A percentile compares a stretch with the other conserved stretches of the same genome.
Evolutionary conservation across 2,329 filamentous ascomycete species (phyloP).

Genomic region (Diaporthe vexans): DNA sequence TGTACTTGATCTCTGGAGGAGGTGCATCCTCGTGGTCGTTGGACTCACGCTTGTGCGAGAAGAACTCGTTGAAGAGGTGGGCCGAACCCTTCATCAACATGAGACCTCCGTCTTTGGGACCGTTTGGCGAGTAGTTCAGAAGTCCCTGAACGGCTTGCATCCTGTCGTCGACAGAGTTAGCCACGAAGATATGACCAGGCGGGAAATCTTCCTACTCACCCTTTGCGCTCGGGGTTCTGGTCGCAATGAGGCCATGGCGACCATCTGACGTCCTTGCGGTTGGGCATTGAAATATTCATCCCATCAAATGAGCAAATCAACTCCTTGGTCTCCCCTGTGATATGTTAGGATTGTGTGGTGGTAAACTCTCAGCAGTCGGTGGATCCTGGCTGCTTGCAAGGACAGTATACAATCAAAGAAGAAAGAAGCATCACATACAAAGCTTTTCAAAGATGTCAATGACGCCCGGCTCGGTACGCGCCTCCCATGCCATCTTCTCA

Average conservation of each 20-base stretch:
- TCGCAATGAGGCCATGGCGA: constrained; percentile 61
- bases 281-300: constrained; percentile 52
- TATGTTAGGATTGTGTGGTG: not conserved
- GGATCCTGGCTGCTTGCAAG: not conserved
- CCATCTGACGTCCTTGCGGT: constrained; percentile 54
- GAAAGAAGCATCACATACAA: constrained; percentile 42
- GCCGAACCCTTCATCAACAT: constrained; percentile 55
- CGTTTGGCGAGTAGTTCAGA: constrained; percentile 60
- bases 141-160: constrained; percentile 64
- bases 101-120: constrained; percentile 61
- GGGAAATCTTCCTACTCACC: constrained; percentile 44
- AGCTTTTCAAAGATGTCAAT: constrained; percentile 61
- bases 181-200: not conserved
- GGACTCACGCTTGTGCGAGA: constrained; percentile 50
- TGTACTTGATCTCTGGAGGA: constrained; percentile 50
- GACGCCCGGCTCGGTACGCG: constrained; percentile 62
- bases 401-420: not conserved
- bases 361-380: no score
- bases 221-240: constrained; percentile 57
- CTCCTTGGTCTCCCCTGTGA: constrained; percentile 55
- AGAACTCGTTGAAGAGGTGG: constrained; percentile 52
- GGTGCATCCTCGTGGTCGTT: constrained; percentile 48
- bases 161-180: constrained; percentile 50
- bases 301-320: constrained; percentile 64
- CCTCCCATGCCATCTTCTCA: constrained; percentile 63